phyloP scores from a whole-genome alignment of 148 eudicot species.

The Dysphania ambrosioides region DNA sequence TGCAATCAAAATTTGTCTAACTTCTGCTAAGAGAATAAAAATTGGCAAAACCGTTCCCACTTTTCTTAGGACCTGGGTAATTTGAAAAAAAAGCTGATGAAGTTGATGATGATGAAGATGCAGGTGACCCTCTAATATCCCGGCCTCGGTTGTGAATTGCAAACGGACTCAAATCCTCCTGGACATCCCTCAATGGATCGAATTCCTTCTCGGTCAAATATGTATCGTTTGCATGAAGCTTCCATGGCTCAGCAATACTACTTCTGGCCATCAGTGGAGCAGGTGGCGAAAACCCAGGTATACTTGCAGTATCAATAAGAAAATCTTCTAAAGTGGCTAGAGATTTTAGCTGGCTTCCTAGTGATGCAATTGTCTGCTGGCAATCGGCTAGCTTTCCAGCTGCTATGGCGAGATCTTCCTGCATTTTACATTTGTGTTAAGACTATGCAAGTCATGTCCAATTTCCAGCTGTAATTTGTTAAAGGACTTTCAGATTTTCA shows the following conservation, averaged over 20 bases:
- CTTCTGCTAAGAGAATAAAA: conserved; percentile 51
- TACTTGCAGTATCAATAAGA: conserved; percentile 42
- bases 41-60: conserved; percentile 58
- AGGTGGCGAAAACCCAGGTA: conserved; percentile 50
- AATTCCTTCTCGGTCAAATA: conserved; percentile 28
- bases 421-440: conserved; percentile 33
- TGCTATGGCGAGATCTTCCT: conserved; percentile 59
- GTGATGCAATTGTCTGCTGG: conserved; percentile 76
- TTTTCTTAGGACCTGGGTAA: conserved; percentile 35
- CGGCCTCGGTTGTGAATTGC: conserved; percentile 22
- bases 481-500: no score
- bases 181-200: conserved; percentile 25
- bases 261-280: conserved; percentile 27
- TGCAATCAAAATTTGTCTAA: conserved; percentile 15
- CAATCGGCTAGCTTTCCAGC: conserved; percentile 64
- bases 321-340: conserved; percentile 72
- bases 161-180: conserved; percentile 27
- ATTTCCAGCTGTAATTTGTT: neutral
- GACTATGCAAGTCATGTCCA: neutral
- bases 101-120: conserved; percentile 31
- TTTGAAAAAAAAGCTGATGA: conserved; percentile 31
- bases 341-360: conserved; percentile 59
- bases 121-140: conserved; percentile 32
- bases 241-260: conserved; percentile 42
- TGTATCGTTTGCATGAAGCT: conserved; percentile 39